These are phyloP conservation scores for Acmispon strigosus DNA, from an alignment of 306 rosid genomes.

Conservation along the genomic window DNA sequence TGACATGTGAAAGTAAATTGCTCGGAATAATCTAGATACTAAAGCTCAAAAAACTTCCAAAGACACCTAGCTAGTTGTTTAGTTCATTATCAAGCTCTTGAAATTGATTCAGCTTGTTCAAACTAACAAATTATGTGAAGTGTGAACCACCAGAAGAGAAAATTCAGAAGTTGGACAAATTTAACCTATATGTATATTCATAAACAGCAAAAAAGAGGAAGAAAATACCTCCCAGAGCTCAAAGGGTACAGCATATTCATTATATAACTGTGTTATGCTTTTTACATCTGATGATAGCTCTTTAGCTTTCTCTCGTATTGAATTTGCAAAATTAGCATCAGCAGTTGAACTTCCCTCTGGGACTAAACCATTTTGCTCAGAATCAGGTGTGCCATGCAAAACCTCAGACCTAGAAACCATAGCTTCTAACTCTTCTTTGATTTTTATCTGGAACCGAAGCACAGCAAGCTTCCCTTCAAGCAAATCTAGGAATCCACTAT, in stretches of 20 bases:
- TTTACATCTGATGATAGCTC: constrained; percentile 80
- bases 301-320: constrained; percentile 53
- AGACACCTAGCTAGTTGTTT: neutral
- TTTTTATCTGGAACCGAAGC: constrained; percentile 89
- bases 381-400: constrained; percentile 42
- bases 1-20: neutral
- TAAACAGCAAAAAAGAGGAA: neutral
- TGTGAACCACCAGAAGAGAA: constrained; percentile 1
- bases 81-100: neutral
- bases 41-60: neutral
- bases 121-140: neutral
- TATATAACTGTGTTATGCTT: constrained; percentile 87
- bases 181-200: neutral
- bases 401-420: constrained; percentile 63
- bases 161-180: neutral
- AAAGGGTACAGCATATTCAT: constrained; percentile 95
- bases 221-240: constrained; percentile 90
- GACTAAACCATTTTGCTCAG: constrained; percentile 43
- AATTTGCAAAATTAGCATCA: constrained; percentile 41
- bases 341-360: constrained; percentile 30
- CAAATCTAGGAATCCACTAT: constrained; percentile 81
- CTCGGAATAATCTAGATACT: neutral
- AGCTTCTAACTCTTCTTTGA: constrained; percentile 81
- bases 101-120: neutral
- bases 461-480: constrained; percentile 99